These are phyloP conservation scores for Volvox reticuliferus DNA, from an alignment of 139 green algal genomes.

Conservation along the genomic window DNA sequence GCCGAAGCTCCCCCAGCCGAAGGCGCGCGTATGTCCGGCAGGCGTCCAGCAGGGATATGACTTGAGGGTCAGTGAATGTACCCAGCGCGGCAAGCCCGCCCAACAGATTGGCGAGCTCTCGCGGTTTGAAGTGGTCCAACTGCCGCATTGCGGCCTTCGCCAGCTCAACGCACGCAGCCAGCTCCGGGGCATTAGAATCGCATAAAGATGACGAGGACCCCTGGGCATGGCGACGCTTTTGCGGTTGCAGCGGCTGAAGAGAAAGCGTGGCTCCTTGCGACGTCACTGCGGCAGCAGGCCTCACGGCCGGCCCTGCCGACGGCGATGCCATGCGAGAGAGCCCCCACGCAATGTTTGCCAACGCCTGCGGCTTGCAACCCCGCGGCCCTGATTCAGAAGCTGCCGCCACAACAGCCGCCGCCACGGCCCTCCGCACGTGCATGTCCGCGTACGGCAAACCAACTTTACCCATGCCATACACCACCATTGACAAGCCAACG, in stretches of 20 bases:
- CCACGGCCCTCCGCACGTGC: not conserved
- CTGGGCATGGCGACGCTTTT: too few relatives aligned
- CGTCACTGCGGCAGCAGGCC: too few relatives aligned
- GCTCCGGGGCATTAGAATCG: not conserved
- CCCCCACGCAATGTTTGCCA: constrained; percentile 35
- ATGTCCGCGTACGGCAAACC: not conserved
- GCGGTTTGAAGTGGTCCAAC: not conserved
- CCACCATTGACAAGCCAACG: constrained; percentile 37
- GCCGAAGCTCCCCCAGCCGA: not conserved
- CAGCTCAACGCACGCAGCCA: not conserved
- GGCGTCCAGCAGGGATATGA: not conserved
- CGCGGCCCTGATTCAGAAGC: not conserved
- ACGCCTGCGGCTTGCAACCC: not conserved
- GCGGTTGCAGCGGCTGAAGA: too few relatives aligned
- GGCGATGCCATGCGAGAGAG: not conserved
- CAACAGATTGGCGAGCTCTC: constrained; percentile 31
- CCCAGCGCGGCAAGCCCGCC: constrained; percentile 13
- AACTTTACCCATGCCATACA: constrained; percentile 36
- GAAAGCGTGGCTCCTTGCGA: too few relatives aligned
- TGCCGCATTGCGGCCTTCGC: not conserved
- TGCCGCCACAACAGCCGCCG: constrained; percentile 8
- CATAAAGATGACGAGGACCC: too few relatives aligned
- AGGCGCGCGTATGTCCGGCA: not conserved
- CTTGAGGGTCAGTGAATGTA: not conserved
- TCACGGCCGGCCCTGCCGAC: not conserved